A percentile compares a stretch with the other conserved stretches of the same genome.
These are phyloP conservation scores for Podospora australis DNA, from an alignment of 495 filamentous ascomycete species.

Conservation along the genomic window DNA sequence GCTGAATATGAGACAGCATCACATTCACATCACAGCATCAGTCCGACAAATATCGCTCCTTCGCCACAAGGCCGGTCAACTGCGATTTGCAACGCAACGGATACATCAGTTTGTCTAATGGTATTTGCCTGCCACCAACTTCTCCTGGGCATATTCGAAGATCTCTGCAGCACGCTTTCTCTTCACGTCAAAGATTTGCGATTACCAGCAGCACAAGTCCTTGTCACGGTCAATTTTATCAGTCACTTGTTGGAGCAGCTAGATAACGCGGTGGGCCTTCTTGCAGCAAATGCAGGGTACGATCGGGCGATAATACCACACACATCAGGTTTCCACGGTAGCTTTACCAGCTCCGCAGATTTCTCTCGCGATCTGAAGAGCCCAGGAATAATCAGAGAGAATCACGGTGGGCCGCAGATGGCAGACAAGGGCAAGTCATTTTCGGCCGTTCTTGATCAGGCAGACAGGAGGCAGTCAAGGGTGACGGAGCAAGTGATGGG, in stretches of 20 bases:
- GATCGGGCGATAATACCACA: too few species aligned
- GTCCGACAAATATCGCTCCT: not conserved
- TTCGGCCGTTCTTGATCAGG: too few species aligned
- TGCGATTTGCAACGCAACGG: conserved; percentile 2
- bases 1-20: not conserved
- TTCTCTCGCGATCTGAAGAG: too few species aligned
- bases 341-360: too few species aligned
- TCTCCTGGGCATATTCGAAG: conserved; percentile 13
- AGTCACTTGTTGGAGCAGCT: conserved; percentile 5
- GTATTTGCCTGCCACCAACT: conserved; percentile 9
- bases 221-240: conserved; percentile 6
- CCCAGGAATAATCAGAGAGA: too few species aligned
- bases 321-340: too few species aligned
- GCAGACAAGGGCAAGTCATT: too few species aligned
- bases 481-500: too few species aligned
- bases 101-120: conserved; percentile 7
- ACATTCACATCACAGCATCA: not conserved
- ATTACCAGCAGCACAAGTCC: not conserved
- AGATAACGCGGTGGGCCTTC: too few species aligned
- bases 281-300: too few species aligned
- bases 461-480: too few species aligned
- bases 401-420: too few species aligned
- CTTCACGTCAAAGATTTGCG: not conserved
- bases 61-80: not conserved
- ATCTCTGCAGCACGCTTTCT: conserved; percentile 2